These are phyloP conservation scores for Verticillium nonalfalfae DNA, from an alignment of 2,329 filamentous ascomycete species.

Conservation along the genomic window DNA sequence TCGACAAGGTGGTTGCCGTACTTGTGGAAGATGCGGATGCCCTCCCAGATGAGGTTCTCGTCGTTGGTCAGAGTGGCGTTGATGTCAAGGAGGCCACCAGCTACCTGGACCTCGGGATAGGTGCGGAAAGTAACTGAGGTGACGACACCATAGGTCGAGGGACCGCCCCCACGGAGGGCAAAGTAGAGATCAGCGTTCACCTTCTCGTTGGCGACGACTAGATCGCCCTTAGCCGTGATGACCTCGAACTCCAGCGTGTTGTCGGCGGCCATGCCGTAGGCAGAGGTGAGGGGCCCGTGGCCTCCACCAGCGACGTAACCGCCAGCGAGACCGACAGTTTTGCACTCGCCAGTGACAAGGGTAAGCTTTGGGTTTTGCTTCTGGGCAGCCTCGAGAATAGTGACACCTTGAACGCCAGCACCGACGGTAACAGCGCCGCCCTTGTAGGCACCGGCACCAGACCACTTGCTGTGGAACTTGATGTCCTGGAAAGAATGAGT, in stretches of 20 bases:
- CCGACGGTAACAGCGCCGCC: constrained; percentile 48
- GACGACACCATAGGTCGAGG: constrained; percentile 45
- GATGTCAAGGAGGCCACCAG: constrained; percentile 34
- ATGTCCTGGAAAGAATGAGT: constrained; percentile 47
- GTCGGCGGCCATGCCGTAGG: constrained; percentile 38
- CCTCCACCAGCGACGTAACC: constrained; percentile 56
- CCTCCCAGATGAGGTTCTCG: constrained; percentile 37
- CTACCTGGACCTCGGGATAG: constrained; percentile 34
- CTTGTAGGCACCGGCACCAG: constrained; percentile 30
- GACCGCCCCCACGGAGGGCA: constrained; percentile 48
- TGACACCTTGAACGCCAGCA: constrained; percentile 42
- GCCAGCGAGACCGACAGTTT: constrained; percentile 53
- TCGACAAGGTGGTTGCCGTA: constrained; percentile 32
- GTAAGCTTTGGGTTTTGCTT: constrained; percentile 28
- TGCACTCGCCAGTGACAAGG: constrained; percentile 47
- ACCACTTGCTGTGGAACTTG: constrained; percentile 29
- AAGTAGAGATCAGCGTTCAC: constrained; percentile 49
- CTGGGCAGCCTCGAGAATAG: constrained; percentile 34
- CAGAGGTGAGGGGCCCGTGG: constrained; percentile 38
- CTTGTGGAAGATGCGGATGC: constrained; percentile 39
- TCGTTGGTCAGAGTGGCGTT: constrained; percentile 26
- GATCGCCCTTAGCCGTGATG: constrained; percentile 35
- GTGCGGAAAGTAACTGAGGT: constrained; percentile 46
- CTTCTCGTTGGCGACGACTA: constrained; percentile 34
- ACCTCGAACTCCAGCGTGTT: constrained; percentile 39